phyloP scores from a whole-genome alignment of 2,329 filamentous ascomycete genomes.

The Microthyrium microscopicum region DNA sequence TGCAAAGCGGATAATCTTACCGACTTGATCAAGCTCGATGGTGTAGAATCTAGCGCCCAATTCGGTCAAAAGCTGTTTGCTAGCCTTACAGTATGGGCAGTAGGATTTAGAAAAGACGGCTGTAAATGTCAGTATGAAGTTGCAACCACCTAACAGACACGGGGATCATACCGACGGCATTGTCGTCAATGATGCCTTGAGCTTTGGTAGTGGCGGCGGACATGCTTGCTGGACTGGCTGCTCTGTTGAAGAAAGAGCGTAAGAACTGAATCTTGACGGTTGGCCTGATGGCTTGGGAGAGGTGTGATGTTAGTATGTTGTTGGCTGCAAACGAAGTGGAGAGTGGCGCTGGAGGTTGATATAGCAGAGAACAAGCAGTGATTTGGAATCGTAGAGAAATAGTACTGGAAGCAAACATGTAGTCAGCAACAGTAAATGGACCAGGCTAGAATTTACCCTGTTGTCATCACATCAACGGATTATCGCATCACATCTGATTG shows the following conservation, averaged over 20 bases:
- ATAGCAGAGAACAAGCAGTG: too few relatives aligned
- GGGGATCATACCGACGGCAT: conserved; percentile 55
- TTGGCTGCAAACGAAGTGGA: too few relatives aligned
- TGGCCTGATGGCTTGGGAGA: too few relatives aligned
- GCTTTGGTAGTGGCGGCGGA: conserved; percentile 70
- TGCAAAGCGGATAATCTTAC: conserved; percentile 32
- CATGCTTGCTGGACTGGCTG: conserved; percentile 50
- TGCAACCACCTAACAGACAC: neutral
- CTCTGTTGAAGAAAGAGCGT: conserved; percentile 51
- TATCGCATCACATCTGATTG: too few relatives aligned
- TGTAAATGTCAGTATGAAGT: conserved; percentile 18
- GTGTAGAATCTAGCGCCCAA: conserved; percentile 55
- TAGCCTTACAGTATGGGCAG: conserved; percentile 78
- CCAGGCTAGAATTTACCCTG: too few relatives aligned
- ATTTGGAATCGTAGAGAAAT: too few relatives aligned
- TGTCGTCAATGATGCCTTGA: conserved; percentile 73
- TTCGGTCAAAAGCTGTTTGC: conserved; percentile 58
- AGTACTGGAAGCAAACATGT: too few relatives aligned
- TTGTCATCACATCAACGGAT: too few relatives aligned
- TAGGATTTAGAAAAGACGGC: conserved; percentile 95
- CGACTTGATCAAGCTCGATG: conserved; percentile 71
- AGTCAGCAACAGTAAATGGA: too few relatives aligned
- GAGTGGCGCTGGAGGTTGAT: too few relatives aligned
- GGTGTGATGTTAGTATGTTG: too few relatives aligned
- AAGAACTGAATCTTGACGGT: conserved; percentile 52